Evolutionary conservation across 306 rosid genomes (phyloP).

Genomic region (Casuarina equisetifolia): DNA sequence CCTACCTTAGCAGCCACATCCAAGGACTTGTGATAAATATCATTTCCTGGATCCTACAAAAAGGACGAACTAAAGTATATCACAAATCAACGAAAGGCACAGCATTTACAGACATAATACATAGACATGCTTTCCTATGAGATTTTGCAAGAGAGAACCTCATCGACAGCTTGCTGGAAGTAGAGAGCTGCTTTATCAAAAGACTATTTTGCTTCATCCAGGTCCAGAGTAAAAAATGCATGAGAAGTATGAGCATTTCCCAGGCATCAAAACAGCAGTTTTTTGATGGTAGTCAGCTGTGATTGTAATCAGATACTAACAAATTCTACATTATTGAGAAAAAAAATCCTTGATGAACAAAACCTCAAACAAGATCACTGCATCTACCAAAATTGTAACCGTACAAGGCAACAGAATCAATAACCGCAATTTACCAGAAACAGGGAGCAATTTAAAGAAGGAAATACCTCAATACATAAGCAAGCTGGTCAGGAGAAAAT

Average conservation of each 20-base stretch:
- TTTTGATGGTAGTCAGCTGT: slow-evolving; percentile 18
- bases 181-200: slow-evolving; percentile 56
- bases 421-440: slow-evolving; percentile 37
- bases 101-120: not conserved
- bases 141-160: slow-evolving; percentile 36
- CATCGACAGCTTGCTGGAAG: slow-evolving; percentile 71
- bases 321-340: slow-evolving; percentile 1
- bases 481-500: slow-evolving; percentile 14
- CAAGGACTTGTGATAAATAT: slow-evolving; percentile 63
- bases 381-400: slow-evolving; percentile 26
- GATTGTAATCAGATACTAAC: slow-evolving; percentile 6
- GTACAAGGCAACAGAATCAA: slow-evolving; percentile 26
- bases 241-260: slow-evolving; percentile 80
- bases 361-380: slow-evolving; percentile 29
- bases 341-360: slow-evolving; percentile 8
- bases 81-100: not conserved
- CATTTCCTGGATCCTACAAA: slow-evolving; percentile 73
- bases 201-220: slow-evolving; percentile 57
- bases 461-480: slow-evolving; percentile 11
- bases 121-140: not conserved
- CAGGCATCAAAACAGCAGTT: slow-evolving; percentile 58
- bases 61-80: slow-evolving; percentile 2
- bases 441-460: slow-evolving; percentile 19
- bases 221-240: slow-evolving; percentile 68
- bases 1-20: slow-evolving; percentile 85